A percentile compares a stretch with the other conserved stretches of the same genome.
These are phyloP conservation scores for Parascedosporium putredinis DNA, from an alignment of 2,329 filamentous ascomycete species.

Conservation along the genomic window DNA sequence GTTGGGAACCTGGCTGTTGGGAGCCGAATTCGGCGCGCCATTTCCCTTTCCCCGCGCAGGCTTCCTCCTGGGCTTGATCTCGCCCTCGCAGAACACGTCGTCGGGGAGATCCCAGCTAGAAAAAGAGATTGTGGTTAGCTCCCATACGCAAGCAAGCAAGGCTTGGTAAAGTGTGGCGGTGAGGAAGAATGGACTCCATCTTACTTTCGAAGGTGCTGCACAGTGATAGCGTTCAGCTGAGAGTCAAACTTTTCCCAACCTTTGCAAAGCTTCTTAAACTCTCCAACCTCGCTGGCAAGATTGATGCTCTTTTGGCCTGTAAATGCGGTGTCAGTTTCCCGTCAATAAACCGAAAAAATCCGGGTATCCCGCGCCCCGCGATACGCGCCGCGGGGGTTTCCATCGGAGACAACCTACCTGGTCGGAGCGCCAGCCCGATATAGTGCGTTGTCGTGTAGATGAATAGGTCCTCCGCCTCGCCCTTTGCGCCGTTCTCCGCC, in stretches of 20 bases:
- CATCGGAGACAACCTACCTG: slow-evolving; percentile 49
- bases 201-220: slow-evolving; percentile 81
- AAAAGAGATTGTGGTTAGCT: background rate
- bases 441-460: slow-evolving; percentile 91
- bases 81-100: slow-evolving; percentile 77
- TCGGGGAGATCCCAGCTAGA: slow-evolving; percentile 74
- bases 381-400: no score
- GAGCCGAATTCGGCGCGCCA: background rate
- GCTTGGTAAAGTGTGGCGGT: no score
- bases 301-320: slow-evolving; percentile 61
- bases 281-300: slow-evolving; percentile 69
- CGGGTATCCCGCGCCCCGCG: no score
- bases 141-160: background rate
- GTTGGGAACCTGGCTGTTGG: background rate
- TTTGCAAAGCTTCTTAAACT: slow-evolving; percentile 77
- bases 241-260: slow-evolving; percentile 65
- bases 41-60: background rate
- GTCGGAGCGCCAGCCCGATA: slow-evolving; percentile 71
- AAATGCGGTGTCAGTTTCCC: no score
- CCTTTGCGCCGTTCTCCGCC: slow-evolving; percentile 12
- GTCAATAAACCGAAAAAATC: no score
- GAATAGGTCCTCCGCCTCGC: slow-evolving; percentile 14
- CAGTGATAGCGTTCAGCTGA: slow-evolving; percentile 65
- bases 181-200: no score
- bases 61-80: slow-evolving; percentile 50